These are phyloP conservation scores for Blastobotrys peoriensis DNA, from an alignment of 805 yeast genomes.

Conservation along the genomic window DNA sequence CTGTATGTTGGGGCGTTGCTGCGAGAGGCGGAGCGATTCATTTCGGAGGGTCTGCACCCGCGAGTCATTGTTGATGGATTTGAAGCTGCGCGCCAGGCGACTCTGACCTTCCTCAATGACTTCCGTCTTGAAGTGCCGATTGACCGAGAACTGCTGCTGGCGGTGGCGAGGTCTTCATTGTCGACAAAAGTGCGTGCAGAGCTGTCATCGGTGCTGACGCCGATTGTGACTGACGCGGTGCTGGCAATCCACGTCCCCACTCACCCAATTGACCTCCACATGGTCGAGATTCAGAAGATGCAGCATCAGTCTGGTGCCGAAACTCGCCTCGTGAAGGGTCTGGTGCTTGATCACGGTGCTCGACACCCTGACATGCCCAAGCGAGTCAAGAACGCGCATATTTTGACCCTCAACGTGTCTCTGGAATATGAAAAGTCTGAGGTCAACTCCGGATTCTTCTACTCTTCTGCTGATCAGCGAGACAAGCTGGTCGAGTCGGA, in stretches of 20 bases:
- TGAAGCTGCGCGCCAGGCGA: conserved; percentile 76
- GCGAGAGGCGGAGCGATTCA: conserved; percentile 89
- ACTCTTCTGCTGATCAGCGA: conserved; percentile 92
- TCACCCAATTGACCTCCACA: conserved; percentile 70
- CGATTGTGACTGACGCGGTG: conserved; percentile 96
- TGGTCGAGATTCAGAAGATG: conserved; percentile 98
- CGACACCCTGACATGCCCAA: conserved; percentile 99
- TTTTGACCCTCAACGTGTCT: conserved; percentile 86
- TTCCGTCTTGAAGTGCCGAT: conserved; percentile 51
- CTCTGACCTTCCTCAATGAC: conserved; percentile 61
- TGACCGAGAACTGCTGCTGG: conserved; percentile 82
- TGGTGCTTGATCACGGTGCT: conserved; percentile 96
- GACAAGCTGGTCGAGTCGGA: conserved; percentile 91
- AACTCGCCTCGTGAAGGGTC: conserved; percentile 76
- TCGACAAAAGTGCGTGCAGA: conserved; percentile 79
- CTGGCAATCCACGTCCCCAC: conserved; percentile 58
- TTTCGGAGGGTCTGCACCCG: conserved; percentile 94
- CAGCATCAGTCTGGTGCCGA: conserved; percentile 84
- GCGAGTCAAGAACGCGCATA: conserved; percentile 71
- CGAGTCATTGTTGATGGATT: conserved; percentile 92
- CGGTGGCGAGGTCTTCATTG: conserved; percentile 86
- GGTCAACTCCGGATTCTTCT: conserved; percentile 92
- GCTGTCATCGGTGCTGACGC: conserved; percentile 74
- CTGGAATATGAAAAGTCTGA: conserved; percentile 97
- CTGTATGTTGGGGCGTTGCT: conserved; percentile 89